phyloP scores from a whole-genome alignment of 78 protist genomes.

The Dictyostelium brefeldianum region DNA sequence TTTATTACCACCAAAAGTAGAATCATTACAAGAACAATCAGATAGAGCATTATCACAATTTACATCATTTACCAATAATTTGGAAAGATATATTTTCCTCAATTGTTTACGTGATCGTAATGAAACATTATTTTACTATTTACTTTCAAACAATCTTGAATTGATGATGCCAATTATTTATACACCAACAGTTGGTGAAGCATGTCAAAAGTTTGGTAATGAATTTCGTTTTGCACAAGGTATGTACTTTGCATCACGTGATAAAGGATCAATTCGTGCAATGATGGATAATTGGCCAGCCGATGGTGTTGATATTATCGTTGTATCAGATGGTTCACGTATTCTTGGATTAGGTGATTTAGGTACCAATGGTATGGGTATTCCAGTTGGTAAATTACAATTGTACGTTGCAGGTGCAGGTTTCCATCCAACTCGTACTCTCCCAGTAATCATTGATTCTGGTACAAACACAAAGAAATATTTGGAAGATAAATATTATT shows the following conservation, averaged over 20 bases:
- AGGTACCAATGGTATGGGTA: constrained; percentile 98
- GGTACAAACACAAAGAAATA: constrained; percentile 96
- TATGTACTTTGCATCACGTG: constrained; percentile 90
- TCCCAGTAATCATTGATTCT: constrained; percentile 97
- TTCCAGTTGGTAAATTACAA: constrained; percentile 97
- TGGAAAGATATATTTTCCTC: constrained; percentile 88
- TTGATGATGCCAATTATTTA: constrained; percentile 93
- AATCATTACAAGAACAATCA: constrained; percentile 84
- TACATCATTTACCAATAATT: neutral
- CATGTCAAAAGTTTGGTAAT: constrained; percentile 93
- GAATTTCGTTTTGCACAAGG: constrained; percentile 88
- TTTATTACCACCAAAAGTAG: constrained; percentile 87
- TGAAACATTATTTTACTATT: constrained; percentile 90
- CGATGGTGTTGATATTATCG: constrained; percentile 89
- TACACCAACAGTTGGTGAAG: constrained; percentile 97
- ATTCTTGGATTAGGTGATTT: constrained; percentile 99
- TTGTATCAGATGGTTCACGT: constrained; percentile 98
- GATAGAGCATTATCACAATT: constrained; percentile 76
- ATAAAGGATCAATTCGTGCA: constrained; percentile 84
- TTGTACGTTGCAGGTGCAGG: constrained; percentile 95
- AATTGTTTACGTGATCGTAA: constrained; percentile 86
- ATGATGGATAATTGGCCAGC: constrained; percentile 92
- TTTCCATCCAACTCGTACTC: constrained; percentile 87
- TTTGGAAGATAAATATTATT: constrained; percentile 91
- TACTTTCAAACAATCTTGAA: constrained; percentile 86